A percentile compares a stretch with the other conserved stretches of the same genome.
phyloP scores from a whole-genome alignment of 2,329 filamentous ascomycete species.

The Xylaria polymorpha region DNA sequence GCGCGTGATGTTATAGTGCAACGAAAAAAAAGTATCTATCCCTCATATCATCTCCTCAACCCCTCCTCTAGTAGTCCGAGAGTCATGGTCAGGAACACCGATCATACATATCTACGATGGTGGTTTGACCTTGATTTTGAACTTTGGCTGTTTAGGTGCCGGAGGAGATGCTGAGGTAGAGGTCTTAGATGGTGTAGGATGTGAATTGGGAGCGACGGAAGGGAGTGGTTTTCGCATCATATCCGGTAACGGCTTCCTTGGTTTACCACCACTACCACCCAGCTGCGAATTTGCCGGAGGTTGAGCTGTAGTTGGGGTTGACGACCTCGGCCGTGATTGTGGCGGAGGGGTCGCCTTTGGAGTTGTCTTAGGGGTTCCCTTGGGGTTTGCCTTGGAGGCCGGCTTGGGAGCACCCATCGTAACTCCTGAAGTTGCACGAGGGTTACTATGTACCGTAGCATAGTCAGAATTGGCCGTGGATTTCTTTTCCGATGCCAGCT shows the following conservation, averaged over 20 bases:
- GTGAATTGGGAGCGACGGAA: conserved; percentile 35
- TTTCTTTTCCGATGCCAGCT: conserved; percentile 40
- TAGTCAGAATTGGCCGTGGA: conserved; percentile 3
- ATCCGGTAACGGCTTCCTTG: conserved; percentile 48
- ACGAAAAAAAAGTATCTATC: background rate
- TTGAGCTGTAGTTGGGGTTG: conserved; percentile 38
- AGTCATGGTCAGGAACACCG: background rate
- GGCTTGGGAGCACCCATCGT: conserved; percentile 18
- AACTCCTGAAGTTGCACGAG: conserved; percentile 21
- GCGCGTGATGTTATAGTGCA: conserved; percentile 26
- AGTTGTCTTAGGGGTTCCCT: background rate
- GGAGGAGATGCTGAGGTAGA: conserved; percentile 36
- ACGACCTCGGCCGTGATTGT: conserved; percentile 34
- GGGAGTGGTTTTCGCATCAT: conserved; percentile 48
- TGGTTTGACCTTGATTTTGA: conserved; percentile 50
- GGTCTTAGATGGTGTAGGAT: conserved; percentile 38
- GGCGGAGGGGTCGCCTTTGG: conserved; percentile 34
- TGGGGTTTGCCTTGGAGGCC: conserved; percentile 29
- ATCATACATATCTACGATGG: conserved; percentile 26
- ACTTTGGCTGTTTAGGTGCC: conserved; percentile 38
- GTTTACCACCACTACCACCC: conserved; percentile 40
- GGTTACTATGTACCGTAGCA: conserved; percentile 7
- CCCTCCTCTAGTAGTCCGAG: background rate
- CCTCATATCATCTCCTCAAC: background rate
- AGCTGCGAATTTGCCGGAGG: conserved; percentile 27